These are phyloP conservation scores for Sugiyamaella castrensis DNA, from an alignment of 1,139 yeast genomes.

Conservation along the genomic window DNA sequence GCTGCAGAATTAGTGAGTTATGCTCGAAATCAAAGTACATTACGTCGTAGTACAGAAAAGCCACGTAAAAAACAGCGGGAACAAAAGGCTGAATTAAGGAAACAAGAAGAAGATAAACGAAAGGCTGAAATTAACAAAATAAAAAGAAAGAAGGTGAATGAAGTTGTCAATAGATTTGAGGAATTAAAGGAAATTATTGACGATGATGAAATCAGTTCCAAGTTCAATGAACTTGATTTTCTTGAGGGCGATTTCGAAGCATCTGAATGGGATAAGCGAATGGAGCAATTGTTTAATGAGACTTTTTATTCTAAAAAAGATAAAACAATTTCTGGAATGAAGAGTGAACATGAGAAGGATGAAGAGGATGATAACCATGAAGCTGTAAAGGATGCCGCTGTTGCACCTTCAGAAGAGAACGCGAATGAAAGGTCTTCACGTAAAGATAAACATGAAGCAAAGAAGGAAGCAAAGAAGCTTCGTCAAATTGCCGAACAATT, in stretches of 20 bases:
- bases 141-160: conserved; percentile 71
- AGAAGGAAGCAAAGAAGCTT: conserved; percentile 60
- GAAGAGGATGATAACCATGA: conserved; percentile 24
- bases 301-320: conserved; percentile 61
- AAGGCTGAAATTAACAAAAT: conserved; percentile 66
- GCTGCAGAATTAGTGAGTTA: conserved; percentile 92
- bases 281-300: conserved; percentile 83
- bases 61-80: conserved; percentile 83
- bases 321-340: conserved; percentile 53
- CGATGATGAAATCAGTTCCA: conserved; percentile 59
- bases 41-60: conserved; percentile 74
- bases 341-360: conserved; percentile 27
- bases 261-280: conserved; percentile 85
- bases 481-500: conserved; percentile 69
- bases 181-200: conserved; percentile 77
- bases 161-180: conserved; percentile 71
- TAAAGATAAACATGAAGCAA: conserved; percentile 55
- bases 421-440: conserved; percentile 31
- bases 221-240: conserved; percentile 65
- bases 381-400: conserved; percentile 34
- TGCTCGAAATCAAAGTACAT: conserved; percentile 92
- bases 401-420: conserved; percentile 30
- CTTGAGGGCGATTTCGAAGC: conserved; percentile 88
- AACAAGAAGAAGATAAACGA: conserved; percentile 51
- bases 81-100: conserved; percentile 54